Evolutionary conservation across 2,329 filamentous ascomycete species (phyloP).

Genomic region (Microsporum audouinii): DNA sequence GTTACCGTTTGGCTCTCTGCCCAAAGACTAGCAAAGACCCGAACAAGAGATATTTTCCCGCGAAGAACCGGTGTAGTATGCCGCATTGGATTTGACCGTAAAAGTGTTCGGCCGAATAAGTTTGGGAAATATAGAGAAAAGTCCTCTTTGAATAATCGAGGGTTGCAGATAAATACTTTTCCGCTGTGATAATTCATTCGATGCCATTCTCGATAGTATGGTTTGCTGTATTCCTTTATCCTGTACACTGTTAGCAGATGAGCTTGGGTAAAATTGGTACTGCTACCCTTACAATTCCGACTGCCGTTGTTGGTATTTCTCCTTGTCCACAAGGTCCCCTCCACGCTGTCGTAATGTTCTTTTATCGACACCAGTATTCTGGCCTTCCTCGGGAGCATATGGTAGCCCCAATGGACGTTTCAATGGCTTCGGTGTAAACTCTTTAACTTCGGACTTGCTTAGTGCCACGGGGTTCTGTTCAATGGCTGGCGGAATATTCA

Average conservation of each 20-base stretch:
- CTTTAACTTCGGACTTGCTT: constrained; percentile 1
- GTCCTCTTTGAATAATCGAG: constrained; percentile 71
- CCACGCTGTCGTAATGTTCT: constrained; percentile 57
- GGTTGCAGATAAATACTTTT: constrained; percentile 81
- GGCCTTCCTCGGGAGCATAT: constrained; percentile 58
- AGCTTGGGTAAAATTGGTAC: neutral
- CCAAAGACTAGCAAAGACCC: constrained; percentile 74
- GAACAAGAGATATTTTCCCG: constrained; percentile 66
- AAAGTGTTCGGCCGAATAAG: constrained; percentile 65
- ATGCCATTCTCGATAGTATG: constrained; percentile 93
- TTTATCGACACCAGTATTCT: constrained; percentile 68
- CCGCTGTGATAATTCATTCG: constrained; percentile 73
- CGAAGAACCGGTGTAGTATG: constrained; percentile 67
- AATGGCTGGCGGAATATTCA: neutral
- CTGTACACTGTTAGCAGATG: constrained; percentile 31
- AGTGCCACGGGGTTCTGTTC: neutral
- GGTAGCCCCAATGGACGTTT: constrained; percentile 71
- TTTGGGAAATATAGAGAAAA: constrained; percentile 89
- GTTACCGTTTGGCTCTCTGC: constrained; percentile 66
- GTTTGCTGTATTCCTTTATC: constrained; percentile 64
- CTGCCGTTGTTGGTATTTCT: constrained; percentile 68
- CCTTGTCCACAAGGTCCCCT: constrained; percentile 72
- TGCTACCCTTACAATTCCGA: constrained; percentile 52
- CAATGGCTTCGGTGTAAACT: constrained; percentile 29
- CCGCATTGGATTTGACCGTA: constrained; percentile 42